phyloP scores from a whole-genome alignment of 1,284 basidiomycete species.

The Cryptococcus amylolentus region DNA sequence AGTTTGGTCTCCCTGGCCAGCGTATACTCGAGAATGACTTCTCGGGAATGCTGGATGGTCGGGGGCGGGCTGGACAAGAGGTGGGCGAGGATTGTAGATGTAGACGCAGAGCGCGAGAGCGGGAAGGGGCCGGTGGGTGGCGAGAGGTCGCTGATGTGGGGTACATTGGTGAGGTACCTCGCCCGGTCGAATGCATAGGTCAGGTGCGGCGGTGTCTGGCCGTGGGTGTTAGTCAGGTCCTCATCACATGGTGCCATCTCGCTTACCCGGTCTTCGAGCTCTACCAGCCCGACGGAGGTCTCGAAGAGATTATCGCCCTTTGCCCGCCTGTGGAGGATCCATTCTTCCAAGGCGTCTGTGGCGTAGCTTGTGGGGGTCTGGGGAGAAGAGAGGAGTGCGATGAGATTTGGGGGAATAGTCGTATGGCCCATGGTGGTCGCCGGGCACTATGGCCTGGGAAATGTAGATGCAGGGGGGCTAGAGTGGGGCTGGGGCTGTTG shows the following conservation, averaged over 20 bases:
- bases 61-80: constrained; percentile 36
- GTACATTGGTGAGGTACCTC: constrained; percentile 44
- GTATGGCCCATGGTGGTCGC: constrained; percentile 11
- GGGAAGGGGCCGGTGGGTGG: constrained; percentile 39
- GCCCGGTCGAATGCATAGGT: constrained; percentile 39
- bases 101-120: constrained; percentile 32
- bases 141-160: constrained; percentile 42
- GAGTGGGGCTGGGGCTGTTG: no score
- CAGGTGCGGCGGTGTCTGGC: constrained; percentile 34
- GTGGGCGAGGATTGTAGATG: constrained; percentile 34
- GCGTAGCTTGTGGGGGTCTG: constrained; percentile 13
- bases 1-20: constrained; percentile 37
- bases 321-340: constrained; percentile 33
- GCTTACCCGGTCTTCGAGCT: constrained; percentile 39
- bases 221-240: neutral
- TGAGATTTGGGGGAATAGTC: constrained; percentile 13
- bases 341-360: constrained; percentile 41
- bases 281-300: constrained; percentile 35
- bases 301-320: constrained; percentile 45
- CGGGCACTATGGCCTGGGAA: no score
- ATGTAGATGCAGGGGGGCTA: no score
- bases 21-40: constrained; percentile 48
- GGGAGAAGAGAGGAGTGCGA: constrained; percentile 9
- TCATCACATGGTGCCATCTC: neutral
- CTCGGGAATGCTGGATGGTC: constrained; percentile 39